phyloP scores from a whole-genome alignment of 116 monocot genomes.

The Zostera marina region DNA sequence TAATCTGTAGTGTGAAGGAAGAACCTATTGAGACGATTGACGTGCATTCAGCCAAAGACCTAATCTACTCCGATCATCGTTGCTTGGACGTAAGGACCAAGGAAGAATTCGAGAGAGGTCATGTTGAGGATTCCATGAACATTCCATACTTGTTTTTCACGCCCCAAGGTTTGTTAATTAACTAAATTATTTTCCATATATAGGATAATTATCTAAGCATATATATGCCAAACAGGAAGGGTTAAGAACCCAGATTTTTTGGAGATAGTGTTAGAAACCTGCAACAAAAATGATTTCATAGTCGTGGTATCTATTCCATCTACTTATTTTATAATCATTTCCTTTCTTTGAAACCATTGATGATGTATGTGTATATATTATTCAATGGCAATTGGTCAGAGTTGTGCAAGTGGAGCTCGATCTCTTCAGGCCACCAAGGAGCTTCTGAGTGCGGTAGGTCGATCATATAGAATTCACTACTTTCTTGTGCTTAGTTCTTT shows the following conservation, averaged over 20 bases:
- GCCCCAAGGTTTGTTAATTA: conserved; percentile 25
- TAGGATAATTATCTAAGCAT: no score
- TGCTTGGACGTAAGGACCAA: conserved; percentile 23
- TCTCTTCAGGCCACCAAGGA: conserved; percentile 20
- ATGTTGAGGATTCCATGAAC: conserved; percentile 19
- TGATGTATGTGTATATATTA: no score
- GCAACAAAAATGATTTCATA: conserved; percentile 24
- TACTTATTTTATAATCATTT: no score
- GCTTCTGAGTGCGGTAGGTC: conserved; percentile 17
- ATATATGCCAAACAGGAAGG: conserved; percentile 15
- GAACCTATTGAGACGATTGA: conserved; percentile 8
- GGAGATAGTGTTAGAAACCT: conserved; percentile 21
- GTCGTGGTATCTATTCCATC: no score
- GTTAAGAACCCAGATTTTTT: conserved; percentile 38
- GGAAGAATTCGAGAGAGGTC: conserved; percentile 30
- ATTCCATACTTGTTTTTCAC: conserved; percentile 36
- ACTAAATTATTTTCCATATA: no score
- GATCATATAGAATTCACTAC: not conserved
- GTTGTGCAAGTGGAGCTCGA: conserved; percentile 14
- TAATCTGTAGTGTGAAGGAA: conserved; percentile 3
- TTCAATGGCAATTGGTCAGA: no score
- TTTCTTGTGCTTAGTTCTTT: not conserved
- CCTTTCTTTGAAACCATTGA: no score
- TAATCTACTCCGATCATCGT: conserved; percentile 8
- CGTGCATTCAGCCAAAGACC: conserved; percentile 13